Conservation (phyloP, 306 rosid genomes). For the Vigna reflexopilosa region DNA sequence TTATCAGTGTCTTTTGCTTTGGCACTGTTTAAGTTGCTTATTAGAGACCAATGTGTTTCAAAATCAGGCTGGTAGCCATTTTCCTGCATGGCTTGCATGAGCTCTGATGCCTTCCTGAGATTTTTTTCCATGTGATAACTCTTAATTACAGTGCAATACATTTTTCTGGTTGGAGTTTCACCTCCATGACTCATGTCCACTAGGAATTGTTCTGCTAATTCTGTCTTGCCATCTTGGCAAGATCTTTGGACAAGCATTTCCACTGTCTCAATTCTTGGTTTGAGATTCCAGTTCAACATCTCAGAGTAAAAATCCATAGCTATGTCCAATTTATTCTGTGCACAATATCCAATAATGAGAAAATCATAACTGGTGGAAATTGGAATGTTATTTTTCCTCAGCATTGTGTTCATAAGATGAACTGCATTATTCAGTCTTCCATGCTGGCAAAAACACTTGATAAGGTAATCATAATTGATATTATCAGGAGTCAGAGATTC, state of each 20-base stretch:
- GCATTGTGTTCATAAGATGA: conserved; percentile 72
- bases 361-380: conserved; percentile 71
- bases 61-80: conserved; percentile 86
- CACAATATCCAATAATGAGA: conserved; percentile 65
- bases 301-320: conserved; percentile 75
- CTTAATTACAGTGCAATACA: conserved; percentile 62
- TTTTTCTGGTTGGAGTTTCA: conserved; percentile 72
- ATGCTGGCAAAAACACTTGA: conserved; percentile 63
- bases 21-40: conserved; percentile 67
- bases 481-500: conserved; percentile 66
- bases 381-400: conserved; percentile 71
- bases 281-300: conserved; percentile 65
- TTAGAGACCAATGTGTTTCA: conserved; percentile 90
- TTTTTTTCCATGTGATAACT: conserved; percentile 62
- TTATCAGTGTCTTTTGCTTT: conserved; percentile 47
- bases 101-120: conserved; percentile 68
- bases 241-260: conserved; percentile 60
- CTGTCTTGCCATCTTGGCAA: conserved; percentile 66
- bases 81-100: conserved; percentile 80
- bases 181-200: conserved; percentile 56
- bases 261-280: conserved; percentile 60
- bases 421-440: conserved; percentile 72
- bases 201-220: conserved; percentile 71
- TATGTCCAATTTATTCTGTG: conserved; percentile 50
- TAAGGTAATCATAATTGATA: conserved; percentile 71